These are phyloP conservation scores for Adansonia grandidieri DNA, from an alignment of 441 rosid species.

Conservation along the genomic window DNA sequence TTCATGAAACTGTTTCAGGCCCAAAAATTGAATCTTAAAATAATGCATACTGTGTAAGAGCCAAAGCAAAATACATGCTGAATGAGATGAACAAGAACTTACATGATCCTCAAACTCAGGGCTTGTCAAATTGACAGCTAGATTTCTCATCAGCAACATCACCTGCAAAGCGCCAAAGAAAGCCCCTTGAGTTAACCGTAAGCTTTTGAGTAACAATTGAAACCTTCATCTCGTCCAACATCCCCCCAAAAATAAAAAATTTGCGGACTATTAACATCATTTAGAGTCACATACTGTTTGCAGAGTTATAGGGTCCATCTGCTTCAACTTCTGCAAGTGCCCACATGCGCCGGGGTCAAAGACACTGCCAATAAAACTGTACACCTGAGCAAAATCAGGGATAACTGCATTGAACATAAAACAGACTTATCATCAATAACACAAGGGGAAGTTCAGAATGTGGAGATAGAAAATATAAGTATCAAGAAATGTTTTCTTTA, in stretches of 20 bases:
- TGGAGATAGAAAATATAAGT: neutral
- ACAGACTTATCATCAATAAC: neutral
- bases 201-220: neutral
- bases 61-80: neutral
- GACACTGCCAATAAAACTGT: slow-evolving; percentile 63
- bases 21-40: neutral
- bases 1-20: neutral
- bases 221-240: neutral
- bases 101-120: slow-evolving; percentile 91
- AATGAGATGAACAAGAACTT: slow-evolving; percentile 36
- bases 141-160: slow-evolving; percentile 85
- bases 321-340: slow-evolving; percentile 78
- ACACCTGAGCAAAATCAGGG: slow-evolving; percentile 92
- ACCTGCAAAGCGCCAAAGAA: slow-evolving; percentile 54
- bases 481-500: neutral
- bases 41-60: neutral
- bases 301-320: slow-evolving; percentile 86
- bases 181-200: slow-evolving; percentile 1
- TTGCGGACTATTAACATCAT: neutral
- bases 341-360: slow-evolving; percentile 76
- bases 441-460: neutral
- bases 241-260: neutral
- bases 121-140: slow-evolving; percentile 72
- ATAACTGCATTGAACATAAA: slow-evolving; percentile 61
- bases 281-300: slow-evolving; percentile 67